A percentile compares a stretch with the other conserved stretches of the same genome.
phyloP scores from a whole-genome alignment of 2,329 filamentous ascomycete species.

The Huntiella decipiens region DNA sequence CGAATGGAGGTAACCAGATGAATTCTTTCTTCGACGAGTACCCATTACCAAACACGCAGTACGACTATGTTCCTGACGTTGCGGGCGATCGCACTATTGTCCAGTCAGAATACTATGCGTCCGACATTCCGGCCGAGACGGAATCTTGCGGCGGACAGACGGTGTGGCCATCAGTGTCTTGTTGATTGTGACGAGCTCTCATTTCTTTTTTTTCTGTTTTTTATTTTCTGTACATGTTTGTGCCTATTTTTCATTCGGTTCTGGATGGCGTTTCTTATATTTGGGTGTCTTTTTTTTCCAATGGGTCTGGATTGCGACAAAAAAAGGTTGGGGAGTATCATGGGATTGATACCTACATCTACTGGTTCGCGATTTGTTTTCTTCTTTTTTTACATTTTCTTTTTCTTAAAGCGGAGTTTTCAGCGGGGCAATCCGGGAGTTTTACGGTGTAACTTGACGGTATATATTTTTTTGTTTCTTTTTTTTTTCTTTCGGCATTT shows the following conservation, averaged over 20 bases:
- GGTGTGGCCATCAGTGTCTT: conserved; percentile 2
- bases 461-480: not conserved
- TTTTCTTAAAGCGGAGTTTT: conserved; percentile 11
- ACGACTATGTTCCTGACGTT: conserved; percentile 1
- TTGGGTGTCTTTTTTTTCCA: not conserved
- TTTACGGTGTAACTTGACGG: not conserved
- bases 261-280: conserved; percentile 1
- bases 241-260: conserved; percentile 5
- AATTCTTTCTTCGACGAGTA: conserved; percentile 6
- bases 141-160: conserved; percentile 11
- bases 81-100: conserved; percentile 1
- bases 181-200: conserved; percentile 2
- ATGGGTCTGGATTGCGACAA: not conserved
- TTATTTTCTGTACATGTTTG: conserved; percentile 12
- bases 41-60: not conserved
- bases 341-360: conserved; percentile 2
- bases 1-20: conserved; percentile 1
- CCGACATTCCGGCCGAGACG: not conserved
- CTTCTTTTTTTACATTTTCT: conserved; percentile 10
- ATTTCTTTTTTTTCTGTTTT: conserved; percentile 12
- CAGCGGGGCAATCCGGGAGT: conserved; percentile 4
- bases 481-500: conserved; percentile 2
- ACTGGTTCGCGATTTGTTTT: conserved; percentile 11
- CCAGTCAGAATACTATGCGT: conserved; percentile 1
- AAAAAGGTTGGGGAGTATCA: conserved; percentile 1